Evolutionary conservation across 257 asterid genomes (phyloP).

Genomic region (Linderniella brevidens): DNA sequence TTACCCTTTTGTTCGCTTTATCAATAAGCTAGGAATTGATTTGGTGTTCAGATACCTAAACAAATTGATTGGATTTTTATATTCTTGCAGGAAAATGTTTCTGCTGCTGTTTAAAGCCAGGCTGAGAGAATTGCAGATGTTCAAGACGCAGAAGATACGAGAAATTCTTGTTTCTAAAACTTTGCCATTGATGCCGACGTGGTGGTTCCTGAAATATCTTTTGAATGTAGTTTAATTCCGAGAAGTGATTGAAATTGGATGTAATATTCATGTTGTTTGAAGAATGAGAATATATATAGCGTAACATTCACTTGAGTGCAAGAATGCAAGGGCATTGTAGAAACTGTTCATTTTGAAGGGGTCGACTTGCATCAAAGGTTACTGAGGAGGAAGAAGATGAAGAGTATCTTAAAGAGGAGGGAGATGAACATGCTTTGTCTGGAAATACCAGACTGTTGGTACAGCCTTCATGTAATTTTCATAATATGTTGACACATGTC

Average conservation of each 20-base stretch:
- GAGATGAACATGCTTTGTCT: slow-evolving; percentile 23
- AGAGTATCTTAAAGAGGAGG: slow-evolving; percentile 86
- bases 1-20: too few relatives aligned
- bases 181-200: slow-evolving; percentile 86
- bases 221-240: not conserved
- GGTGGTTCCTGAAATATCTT: slow-evolving; percentile 24
- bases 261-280: too few relatives aligned
- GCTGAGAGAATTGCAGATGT: slow-evolving; percentile 64
- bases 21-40: not conserved
- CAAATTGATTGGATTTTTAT: not conserved
- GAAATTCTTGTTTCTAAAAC: slow-evolving; percentile 74
- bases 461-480: slow-evolving; percentile 97
- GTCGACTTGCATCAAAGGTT: slow-evolving; percentile 90
- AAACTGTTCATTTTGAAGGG: slow-evolving; percentile 30
- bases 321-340: not conserved
- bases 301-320: too few relatives aligned
- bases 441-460: slow-evolving; percentile 47
- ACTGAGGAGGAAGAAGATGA: slow-evolving; percentile 99
- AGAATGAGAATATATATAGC: too few relatives aligned
- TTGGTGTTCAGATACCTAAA: not conserved
- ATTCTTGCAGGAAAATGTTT: slow-evolving; percentile 29
- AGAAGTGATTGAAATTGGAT: too few relatives aligned
- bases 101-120: slow-evolving; percentile 21
- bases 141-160: slow-evolving; percentile 76
- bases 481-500: too few relatives aligned